These are phyloP conservation scores for Orobanche coerulescens DNA, from an alignment of 257 asterid species.

Conservation along the genomic window DNA sequence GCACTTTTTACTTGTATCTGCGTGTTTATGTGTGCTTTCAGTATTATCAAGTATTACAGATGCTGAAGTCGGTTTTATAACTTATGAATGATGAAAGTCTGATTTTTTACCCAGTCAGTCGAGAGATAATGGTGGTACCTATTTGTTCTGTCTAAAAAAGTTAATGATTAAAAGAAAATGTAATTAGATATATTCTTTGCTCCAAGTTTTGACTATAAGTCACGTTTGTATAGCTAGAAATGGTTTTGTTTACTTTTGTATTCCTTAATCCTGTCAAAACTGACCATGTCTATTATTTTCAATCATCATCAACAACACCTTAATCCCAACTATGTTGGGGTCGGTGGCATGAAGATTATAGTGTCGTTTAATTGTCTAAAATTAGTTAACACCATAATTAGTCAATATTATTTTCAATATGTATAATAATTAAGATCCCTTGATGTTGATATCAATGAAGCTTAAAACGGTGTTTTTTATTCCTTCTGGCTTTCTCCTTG, in stretches of 20 bases:
- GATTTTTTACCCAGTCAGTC: not conserved
- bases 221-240: not conserved
- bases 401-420: not conserved
- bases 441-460: not conserved
- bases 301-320: no score
- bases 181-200: constrained; percentile 9
- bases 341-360: no score
- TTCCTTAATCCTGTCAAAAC: not conserved
- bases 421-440: not conserved
- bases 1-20: not conserved
- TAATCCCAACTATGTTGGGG: no score
- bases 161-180: not conserved
- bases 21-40: not conserved
- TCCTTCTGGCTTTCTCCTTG: not conserved
- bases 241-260: not conserved
- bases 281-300: not conserved
- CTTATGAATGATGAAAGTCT: not conserved
- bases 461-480: not conserved
- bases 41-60: not conserved
- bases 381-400: no score
- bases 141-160: not conserved
- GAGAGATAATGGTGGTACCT: not conserved
- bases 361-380: no score
- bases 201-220: not conserved
- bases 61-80: not conserved